Evolutionary conservation across 306 rosid species (phyloP), one percentile per base, ranked within the genome.

Genomic region (Quercus suber): DNA sequence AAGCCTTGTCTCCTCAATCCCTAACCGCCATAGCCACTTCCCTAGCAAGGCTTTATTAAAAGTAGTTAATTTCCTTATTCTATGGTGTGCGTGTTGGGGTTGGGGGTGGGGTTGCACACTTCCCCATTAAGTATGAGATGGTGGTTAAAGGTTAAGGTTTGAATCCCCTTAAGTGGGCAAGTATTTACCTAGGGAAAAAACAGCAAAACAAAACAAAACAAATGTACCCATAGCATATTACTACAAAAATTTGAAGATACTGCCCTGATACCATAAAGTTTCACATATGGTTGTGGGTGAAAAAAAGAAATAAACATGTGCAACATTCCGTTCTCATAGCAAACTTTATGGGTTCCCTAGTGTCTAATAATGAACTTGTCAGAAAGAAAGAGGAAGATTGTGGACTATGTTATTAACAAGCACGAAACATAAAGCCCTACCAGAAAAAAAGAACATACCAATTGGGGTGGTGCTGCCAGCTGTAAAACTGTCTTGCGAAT

Each of bases 401-500:
- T 67, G 72, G 45, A 8, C 37, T 7, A 5, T 1, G 9, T 67
- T 25, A 45, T 49, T 25, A 31, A 45, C 13, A 6, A 69, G 37
- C 79, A 68, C n/a, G 73, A 65, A 78, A 51, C 33, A 68, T 57
- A 33, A 71, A 69, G 56, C 12, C 23, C 82, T 45, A 63, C 63
- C 25, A 77, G 73, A 33, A 85, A 69, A 74, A 74, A 71, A 61
- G 72, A 60, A 61, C 85, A 68, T 91, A 95, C 98, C 96, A 95
- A 76, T 75, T 76, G 84, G 81, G 91, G 70, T 76, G 97, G 92
- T 65, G 98, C 96, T 79, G 84, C 83, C 83, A 95, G 69, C 84
- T 93, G 90, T 76, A 93, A 79, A 83, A 95, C 93, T 59, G 98
- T 90, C 79, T 88, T 79, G 11, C 99, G 97, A 84, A 95, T 95